These are phyloP conservation scores for Pseudozyma sp. DNA, from an alignment of 1,284 basidiomycete species.

Conservation along the genomic window DNA sequence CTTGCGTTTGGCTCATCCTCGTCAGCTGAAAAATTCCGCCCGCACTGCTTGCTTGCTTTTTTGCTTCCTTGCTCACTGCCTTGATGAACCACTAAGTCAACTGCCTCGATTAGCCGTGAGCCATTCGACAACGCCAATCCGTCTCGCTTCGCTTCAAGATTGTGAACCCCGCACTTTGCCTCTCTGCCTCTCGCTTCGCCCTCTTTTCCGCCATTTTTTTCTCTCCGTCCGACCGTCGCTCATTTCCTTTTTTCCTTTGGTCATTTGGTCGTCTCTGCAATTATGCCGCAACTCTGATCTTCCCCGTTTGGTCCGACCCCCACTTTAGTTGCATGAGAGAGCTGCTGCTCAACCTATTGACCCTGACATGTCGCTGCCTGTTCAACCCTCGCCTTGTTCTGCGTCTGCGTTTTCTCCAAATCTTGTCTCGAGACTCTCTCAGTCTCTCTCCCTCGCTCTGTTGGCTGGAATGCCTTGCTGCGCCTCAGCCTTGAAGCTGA, in stretches of 20 bases:
- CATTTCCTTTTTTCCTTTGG: not conserved
- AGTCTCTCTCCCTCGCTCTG: too few relatives aligned
- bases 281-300: not conserved
- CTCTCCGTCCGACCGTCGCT: not conserved
- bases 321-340: constrained; percentile 7
- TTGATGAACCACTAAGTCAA: too few relatives aligned
- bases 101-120: too few relatives aligned
- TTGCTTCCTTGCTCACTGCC: too few relatives aligned
- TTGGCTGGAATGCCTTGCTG: too few relatives aligned
- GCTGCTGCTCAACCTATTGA: constrained; percentile 2
- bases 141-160: too few relatives aligned
- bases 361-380: not conserved
- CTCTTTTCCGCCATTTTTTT: too few relatives aligned
- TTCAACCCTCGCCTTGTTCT: not conserved
- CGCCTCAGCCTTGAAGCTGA: not conserved
- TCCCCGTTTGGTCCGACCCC: constrained; percentile 13
- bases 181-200: too few relatives aligned
- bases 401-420: constrained; percentile 1
- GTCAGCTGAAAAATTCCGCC: too few relatives aligned
- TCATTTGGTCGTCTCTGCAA: constrained; percentile 2
- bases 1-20: too few relatives aligned
- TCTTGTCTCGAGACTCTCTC: not conserved
- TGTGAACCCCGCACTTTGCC: too few relatives aligned
- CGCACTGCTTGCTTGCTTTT: not conserved
- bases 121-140: too few relatives aligned